Evolutionary conservation across 805 yeast species (phyloP).

Genomic region (Starmerella potacharoeniae): DNA sequence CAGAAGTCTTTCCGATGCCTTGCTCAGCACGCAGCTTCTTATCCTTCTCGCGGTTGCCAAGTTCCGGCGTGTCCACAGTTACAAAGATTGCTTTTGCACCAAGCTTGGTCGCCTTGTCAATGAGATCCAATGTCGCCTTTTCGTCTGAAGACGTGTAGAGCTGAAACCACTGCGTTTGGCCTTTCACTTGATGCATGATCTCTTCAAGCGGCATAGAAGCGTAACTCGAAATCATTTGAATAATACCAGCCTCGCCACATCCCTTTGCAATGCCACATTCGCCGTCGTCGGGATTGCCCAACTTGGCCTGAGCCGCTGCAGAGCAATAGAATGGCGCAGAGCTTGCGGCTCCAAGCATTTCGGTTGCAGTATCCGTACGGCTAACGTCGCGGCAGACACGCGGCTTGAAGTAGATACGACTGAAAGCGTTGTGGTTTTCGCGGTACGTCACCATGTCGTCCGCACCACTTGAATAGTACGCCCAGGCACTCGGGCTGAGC

Average conservation of each 20-base stretch:
- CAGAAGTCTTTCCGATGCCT: constrained; percentile 41
- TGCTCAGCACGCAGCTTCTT: constrained; percentile 27
- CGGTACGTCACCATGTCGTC: constrained; percentile 85
- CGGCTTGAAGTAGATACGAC: constrained; percentile 79
- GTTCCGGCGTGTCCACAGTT: constrained; percentile 75
- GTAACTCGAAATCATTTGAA: constrained; percentile 87
- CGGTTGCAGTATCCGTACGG: constrained; percentile 53
- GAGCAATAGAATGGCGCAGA: constrained; percentile 76
- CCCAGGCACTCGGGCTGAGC: constrained; percentile 74
- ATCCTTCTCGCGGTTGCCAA: constrained; percentile 85
- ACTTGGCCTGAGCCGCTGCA: constrained; percentile 83
- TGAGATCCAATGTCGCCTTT: constrained; percentile 37
- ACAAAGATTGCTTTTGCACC: constrained; percentile 64
- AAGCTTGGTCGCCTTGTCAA: constrained; percentile 63
- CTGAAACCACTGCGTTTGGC: constrained; percentile 82
- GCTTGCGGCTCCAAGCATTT: constrained; percentile 60
- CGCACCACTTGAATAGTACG: constrained; percentile 84
- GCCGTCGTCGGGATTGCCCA: constrained; percentile 82
- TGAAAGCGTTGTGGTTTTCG: constrained; percentile 83
- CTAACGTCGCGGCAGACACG: constrained; percentile 70
- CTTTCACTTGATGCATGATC: constrained; percentile 59
- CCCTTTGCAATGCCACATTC: constrained; percentile 76
- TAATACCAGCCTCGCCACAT: constrained; percentile 57
- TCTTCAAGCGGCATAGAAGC: constrained; percentile 84
- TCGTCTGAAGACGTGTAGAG: constrained; percentile 71